These are phyloP conservation scores for Postia placenta DNA, from an alignment of 768 basidiomycete genomes.

Conservation along the genomic window DNA sequence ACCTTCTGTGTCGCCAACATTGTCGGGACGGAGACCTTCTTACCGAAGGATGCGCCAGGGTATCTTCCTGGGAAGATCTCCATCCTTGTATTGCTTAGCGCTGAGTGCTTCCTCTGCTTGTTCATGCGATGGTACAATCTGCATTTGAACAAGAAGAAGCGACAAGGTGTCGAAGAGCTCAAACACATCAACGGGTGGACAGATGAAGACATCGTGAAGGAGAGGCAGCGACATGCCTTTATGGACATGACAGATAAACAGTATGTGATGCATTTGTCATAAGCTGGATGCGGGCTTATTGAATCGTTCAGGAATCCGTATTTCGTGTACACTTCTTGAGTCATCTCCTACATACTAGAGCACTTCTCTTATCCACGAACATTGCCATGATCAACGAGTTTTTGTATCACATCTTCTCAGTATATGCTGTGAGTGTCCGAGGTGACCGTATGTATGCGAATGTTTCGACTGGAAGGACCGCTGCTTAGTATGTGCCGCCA, in stretches of 20 bases:
- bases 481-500: too few relatives aligned
- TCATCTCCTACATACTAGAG: too few relatives aligned
- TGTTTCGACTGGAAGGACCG: too few relatives aligned
- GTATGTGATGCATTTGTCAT: slow-evolving; percentile 30
- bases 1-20: slow-evolving; percentile 56
- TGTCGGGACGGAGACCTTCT: slow-evolving; percentile 59
- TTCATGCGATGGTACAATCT: slow-evolving; percentile 50
- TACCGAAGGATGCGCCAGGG: slow-evolving; percentile 51
- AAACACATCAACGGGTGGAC: slow-evolving; percentile 48
- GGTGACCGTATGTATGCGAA: too few relatives aligned
- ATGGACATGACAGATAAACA: slow-evolving; percentile 59
- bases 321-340: slow-evolving; percentile 51
- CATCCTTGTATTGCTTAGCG: slow-evolving; percentile 51
- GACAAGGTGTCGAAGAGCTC: slow-evolving; percentile 33
- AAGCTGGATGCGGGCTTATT: too few relatives aligned
- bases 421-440: too few relatives aligned
- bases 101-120: slow-evolving; percentile 43
- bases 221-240: slow-evolving; percentile 56
- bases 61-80: slow-evolving; percentile 66
- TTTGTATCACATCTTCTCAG: too few relatives aligned
- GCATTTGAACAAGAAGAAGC: slow-evolving; percentile 47
- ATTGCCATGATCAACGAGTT: too few relatives aligned
- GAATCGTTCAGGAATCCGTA: slow-evolving; percentile 43
- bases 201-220: slow-evolving; percentile 48
- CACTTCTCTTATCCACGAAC: too few relatives aligned